phyloP scores from a whole-genome alignment of 2,329 filamentous ascomycete genomes.

The Aspergillus bombycis region DNA sequence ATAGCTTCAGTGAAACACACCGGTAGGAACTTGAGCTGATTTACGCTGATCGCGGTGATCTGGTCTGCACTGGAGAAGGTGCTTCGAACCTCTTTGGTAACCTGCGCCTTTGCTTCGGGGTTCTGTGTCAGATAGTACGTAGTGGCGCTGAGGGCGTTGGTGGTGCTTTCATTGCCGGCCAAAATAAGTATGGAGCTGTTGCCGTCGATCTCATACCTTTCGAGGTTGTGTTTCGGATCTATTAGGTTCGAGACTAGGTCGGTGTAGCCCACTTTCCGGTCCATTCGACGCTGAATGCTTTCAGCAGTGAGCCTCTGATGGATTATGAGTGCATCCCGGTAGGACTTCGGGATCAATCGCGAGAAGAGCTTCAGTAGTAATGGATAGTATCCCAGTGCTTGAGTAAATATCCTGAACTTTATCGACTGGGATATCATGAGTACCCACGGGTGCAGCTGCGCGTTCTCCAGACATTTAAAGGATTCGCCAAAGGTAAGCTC shows the following conservation, averaged over 20 bases:
- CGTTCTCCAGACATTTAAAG: slow-evolving; percentile 1
- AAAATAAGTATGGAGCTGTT: background rate
- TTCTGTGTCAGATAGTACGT: background rate
- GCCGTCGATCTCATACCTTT: background rate
- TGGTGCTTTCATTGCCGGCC: slow-evolving; percentile 7
- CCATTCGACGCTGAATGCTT: background rate
- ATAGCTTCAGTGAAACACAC: slow-evolving; percentile 28
- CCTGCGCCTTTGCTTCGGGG: background rate
- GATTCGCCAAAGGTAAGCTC: slow-evolving; percentile 22
- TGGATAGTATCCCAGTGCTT: background rate
- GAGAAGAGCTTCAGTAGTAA: background rate
- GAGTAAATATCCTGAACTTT: background rate
- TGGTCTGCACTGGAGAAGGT: background rate
- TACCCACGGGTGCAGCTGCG: background rate
- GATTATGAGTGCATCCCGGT: background rate
- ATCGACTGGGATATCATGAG: background rate
- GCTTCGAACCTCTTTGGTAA: background rate
- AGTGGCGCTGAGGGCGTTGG: background rate
- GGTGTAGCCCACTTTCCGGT: background rate
- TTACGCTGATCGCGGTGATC: background rate
- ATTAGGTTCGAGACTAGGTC: slow-evolving; percentile 12
- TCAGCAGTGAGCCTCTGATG: background rate
- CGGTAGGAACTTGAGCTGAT: slow-evolving; percentile 19
- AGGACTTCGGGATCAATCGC: background rate
- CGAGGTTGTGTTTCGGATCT: background rate